phyloP scores from a whole-genome alignment of 495 filamentous ascomycete species.

The Neurospora sp. region DNA sequence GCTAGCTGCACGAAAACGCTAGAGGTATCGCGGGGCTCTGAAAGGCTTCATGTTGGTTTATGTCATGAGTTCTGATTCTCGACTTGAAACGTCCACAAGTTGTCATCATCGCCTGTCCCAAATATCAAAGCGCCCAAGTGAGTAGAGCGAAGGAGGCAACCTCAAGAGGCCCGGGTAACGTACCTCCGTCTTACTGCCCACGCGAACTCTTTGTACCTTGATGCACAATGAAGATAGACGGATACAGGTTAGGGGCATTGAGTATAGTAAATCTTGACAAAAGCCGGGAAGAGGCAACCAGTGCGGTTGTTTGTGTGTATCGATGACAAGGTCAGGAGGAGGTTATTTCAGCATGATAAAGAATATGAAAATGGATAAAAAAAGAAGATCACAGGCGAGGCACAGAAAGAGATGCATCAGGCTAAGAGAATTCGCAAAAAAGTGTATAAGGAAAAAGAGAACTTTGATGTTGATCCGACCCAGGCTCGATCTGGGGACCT shows the following conservation, averaged over 20 bases:
- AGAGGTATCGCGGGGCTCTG: not conserved
- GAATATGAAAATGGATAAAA: not conserved
- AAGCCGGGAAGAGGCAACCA: not conserved
- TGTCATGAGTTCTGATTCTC: not conserved
- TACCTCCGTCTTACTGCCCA: not conserved
- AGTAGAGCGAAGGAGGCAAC: not conserved
- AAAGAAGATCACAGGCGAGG: not conserved
- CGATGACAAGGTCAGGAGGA: not conserved
- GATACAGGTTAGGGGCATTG: not conserved
- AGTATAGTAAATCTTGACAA: not conserved
- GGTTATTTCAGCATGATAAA: not conserved
- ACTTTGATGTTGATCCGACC: slow-evolving; percentile 13
- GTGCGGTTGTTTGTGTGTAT: not conserved
- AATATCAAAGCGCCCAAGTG: not conserved
- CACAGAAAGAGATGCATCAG: not conserved
- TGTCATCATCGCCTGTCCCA: not conserved
- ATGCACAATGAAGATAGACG: not conserved
- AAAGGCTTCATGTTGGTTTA: not conserved
- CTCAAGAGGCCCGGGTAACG: not conserved
- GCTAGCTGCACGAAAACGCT: not conserved
- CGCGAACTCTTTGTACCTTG: not conserved
- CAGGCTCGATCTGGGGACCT: slow-evolving; percentile 21
- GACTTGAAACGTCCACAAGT: not conserved
- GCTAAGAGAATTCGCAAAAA: not conserved
- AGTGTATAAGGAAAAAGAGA: not conserved